Evolutionary conservation across 1,284 basidiomycete species (phyloP).

Genomic region (Flammula alnicola): DNA sequence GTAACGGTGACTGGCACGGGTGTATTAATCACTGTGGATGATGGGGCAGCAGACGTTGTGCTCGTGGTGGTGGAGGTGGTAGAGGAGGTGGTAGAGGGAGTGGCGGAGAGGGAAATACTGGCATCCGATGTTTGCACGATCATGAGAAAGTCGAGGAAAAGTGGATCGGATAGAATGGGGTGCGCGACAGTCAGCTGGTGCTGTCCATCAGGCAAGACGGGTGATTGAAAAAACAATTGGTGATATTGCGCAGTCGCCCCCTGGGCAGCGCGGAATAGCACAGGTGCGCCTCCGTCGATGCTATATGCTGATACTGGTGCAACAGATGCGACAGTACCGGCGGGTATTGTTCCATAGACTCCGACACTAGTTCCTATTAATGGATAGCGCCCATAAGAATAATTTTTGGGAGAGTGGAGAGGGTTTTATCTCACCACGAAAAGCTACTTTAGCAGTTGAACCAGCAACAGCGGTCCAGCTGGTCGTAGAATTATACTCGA

Average conservation of each 20-base stretch:
- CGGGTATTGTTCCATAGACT: constrained; percentile 22
- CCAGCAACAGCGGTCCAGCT: constrained; percentile 23
- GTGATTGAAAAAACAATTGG: constrained; percentile 23
- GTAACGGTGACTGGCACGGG: constrained; percentile 9
- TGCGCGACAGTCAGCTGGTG: background rate
- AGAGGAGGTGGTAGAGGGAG: background rate
- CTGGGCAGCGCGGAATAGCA: constrained; percentile 17
- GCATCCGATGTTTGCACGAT: background rate
- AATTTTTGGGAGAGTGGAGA: background rate
- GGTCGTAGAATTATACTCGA: constrained; percentile 24
- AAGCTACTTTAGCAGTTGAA: constrained; percentile 21
- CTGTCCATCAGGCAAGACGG: background rate
- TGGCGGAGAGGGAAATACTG: background rate
- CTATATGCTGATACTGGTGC: constrained; percentile 21
- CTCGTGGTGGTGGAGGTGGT: constrained; percentile 2
- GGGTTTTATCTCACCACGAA: constrained; percentile 15
- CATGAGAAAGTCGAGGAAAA: constrained; percentile 1
- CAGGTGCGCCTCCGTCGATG: constrained; percentile 19
- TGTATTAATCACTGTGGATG: background rate
- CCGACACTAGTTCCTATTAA: constrained; percentile 21
- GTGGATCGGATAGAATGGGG: constrained; percentile 1
- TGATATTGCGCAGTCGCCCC: constrained; percentile 12
- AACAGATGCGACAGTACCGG: background rate
- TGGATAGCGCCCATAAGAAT: background rate
- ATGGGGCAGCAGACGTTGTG: background rate